Conservation (phyloP, 73 alveolate genomes). For the Halteria grandinella region DNA sequence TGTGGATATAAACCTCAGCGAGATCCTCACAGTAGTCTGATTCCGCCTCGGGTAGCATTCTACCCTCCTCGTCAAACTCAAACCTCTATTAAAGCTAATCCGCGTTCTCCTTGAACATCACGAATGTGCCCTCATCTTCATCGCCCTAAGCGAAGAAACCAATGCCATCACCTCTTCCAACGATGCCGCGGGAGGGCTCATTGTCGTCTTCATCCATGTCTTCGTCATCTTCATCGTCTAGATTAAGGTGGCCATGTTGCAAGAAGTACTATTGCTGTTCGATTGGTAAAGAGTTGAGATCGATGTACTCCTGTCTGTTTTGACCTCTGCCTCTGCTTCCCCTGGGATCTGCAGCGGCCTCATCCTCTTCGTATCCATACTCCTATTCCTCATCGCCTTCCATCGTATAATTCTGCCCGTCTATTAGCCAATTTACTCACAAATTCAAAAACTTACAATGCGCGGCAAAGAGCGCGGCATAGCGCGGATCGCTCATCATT, state of each 20-base stretch:
- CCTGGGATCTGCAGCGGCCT: no score
- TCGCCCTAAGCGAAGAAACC: no score
- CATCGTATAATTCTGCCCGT: no score
- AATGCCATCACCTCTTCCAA: no score
- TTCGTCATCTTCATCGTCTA: background rate
- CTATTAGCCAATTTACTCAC: no score
- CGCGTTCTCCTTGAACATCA: background rate
- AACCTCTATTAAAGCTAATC: background rate
- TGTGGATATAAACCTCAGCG: background rate
- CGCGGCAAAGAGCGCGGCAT: no score
- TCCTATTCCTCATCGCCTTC: conserved; percentile 24
- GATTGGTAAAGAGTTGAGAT: conserved; percentile 21
- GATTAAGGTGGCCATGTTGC: background rate
- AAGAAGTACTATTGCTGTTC: conserved; percentile 13
- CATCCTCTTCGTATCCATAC: no score
- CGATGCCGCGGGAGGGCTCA: background rate
- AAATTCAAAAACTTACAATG: no score
- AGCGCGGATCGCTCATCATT: no score
- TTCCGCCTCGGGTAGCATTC: background rate
- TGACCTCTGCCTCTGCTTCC: no score
- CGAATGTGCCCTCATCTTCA: background rate
- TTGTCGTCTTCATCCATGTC: background rate
- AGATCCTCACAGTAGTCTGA: conserved; percentile 17
- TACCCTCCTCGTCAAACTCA: conserved; percentile 9
- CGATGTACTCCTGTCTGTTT: no score